Evolutionary conservation across 2,329 filamentous ascomycete species (phyloP), one percentile per base, ranked within the genome.

Genomic region (Fusarium sp.): DNA sequence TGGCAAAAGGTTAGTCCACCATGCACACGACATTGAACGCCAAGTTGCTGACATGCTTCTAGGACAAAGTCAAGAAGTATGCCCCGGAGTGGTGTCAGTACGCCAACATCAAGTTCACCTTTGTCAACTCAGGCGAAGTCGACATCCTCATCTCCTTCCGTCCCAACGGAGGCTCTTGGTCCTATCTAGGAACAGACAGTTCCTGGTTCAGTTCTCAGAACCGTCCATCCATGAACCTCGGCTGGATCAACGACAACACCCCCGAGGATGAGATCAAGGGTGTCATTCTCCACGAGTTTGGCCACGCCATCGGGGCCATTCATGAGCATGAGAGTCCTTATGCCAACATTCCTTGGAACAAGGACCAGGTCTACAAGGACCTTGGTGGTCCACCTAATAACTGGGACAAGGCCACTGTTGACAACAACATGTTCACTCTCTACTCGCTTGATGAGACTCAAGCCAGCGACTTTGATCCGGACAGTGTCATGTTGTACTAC

Each of bases 401-500:
- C 5, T 73, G 69, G 68, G 63, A 72, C 18, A 66, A 66, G 62
- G 22, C 35, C 4, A 54, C 38, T 5, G 59, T 72, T 5, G 47
- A 62, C 29, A 54, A 58, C 11, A 68, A 72, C 62, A 54, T 71
- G 14, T 64, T 72, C 61, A 20, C 24, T 1, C 34, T 45, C 29
- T 73, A 67, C 62, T 35, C 54, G 1, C 22, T n/a, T 6, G 24
- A 58, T 6, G 40, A 54, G 18, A 69, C 66, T 22, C 50, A 73
- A 14, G 61, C 54, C 34, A 67, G 70, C 4, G 45, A 27, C 18
- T 77, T 76, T 56, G 77, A 79, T 60, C 24, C 31, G 1, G 38
- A 45, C 3, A 75, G 71, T n/a, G 73, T 78, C 71, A 79, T 79
- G 77, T 6, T 71, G 20, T 79, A 79, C 70, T 35, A 54, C 34